Evolutionary conservation across 768 basidiomycete genomes (phyloP), one percentile per base, ranked within the genome.

Genomic region (Kwoniella heveanensis): DNA sequence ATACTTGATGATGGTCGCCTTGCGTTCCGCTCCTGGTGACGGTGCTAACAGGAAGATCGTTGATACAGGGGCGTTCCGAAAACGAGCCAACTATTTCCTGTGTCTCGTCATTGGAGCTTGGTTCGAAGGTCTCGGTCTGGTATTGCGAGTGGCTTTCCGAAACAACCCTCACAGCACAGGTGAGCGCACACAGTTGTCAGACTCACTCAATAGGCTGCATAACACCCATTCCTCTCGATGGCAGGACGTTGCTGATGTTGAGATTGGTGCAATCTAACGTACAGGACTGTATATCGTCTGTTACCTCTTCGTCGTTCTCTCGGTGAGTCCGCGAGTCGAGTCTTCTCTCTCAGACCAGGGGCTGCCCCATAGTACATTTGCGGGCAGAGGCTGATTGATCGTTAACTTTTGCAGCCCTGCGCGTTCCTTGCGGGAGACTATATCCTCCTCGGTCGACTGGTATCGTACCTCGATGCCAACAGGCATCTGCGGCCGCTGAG

Each of bases 381-480:
- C 17, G 39, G 10, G 39, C 9, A 10, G 15, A 44, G 39, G 26
- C 46, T 54, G 25, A 44, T 17, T 19, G 8, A 9, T 17, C 17
- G 6, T 19, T 8, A 44, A 17, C 19, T 44, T 8, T 22, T 26
- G 6, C 51, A 74, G 69, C 79, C 79, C 17, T 80, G 79, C 30
- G 77, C 79, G 2, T 79, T 80, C 68, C 54, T 80, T 8, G 79
- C 79, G 25, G 77, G 69, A 26, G 72, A 80, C 56, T 80, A 79
- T 52, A 80, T 79, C 57, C 65, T 80, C 0, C 70, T 80, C 25
- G 79, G 79, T 6, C 57, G 76, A 27, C 52, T 80, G 44, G 71
- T 70, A 2, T 46, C 52, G 6, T 75, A 77, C 53, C 63, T 80
- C 6, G 69, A 73, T 50, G 77, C 62, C 21, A 57, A 59, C 21